phyloP scores from a whole-genome alignment of 306 rosid genomes.

The Oemleria cerasiformis region DNA sequence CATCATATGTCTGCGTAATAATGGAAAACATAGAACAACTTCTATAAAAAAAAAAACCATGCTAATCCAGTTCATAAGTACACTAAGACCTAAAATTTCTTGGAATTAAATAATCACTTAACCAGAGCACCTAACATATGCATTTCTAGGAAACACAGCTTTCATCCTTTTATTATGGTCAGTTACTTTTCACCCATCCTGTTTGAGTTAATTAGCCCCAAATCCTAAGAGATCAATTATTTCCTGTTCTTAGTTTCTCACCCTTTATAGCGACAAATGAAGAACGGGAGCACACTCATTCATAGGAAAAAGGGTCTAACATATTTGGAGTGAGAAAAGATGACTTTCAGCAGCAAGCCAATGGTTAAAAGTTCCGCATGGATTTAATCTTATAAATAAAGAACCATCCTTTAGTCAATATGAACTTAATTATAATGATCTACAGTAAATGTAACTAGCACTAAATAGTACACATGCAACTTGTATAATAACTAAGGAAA shows the following conservation, averaged over 20 bases:
- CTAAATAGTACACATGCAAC: not conserved
- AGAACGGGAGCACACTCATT: not conserved
- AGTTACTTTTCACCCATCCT: slow-evolving; percentile 2
- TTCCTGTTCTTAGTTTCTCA: not conserved
- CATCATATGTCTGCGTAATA: slow-evolving; percentile 80
- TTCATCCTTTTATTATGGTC: not conserved
- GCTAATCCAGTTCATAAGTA: not conserved
- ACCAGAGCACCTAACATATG: not conserved
- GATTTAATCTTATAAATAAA: not conserved
- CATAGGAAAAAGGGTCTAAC: not conserved
- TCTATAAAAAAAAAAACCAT: not conserved
- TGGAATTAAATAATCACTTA: not conserved
- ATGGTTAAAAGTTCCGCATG: not conserved
- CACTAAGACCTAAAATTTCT: not conserved
- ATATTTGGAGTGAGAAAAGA: not conserved
- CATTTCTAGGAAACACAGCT: not conserved
- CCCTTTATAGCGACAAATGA: not conserved
- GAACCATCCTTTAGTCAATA: not conserved
- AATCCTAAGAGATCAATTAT: not conserved
- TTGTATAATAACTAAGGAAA: slow-evolving; percentile 2
- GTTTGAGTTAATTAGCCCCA: not conserved
- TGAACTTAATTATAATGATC: not conserved
- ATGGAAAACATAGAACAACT: slow-evolving; percentile 18
- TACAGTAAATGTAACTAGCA: not conserved
- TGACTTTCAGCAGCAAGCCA: not conserved